Percentiles rank a stretch among this genome's conserved stretches.
phyloP scores from a whole-genome alignment of 202 grass and related monocot species.

The Schoenoplectus tabernaemontani region DNA sequence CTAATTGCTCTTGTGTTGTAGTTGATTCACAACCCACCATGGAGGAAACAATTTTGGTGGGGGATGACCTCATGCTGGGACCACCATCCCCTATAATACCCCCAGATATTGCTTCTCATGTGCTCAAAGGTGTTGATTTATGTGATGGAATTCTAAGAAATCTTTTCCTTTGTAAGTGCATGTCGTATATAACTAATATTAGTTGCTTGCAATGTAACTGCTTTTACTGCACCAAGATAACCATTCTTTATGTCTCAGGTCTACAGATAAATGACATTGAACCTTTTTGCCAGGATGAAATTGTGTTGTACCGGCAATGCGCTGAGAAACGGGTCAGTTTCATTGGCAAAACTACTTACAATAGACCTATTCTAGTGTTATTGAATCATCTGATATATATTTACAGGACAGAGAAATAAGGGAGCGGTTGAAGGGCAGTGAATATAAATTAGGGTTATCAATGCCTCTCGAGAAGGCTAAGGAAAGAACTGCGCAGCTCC shows the following conservation, averaged over 20 bases:
- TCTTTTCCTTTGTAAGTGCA: slow-evolving; percentile 87
- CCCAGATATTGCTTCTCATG: slow-evolving; percentile 83
- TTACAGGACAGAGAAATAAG: slow-evolving; percentile 84
- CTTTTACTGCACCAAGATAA: slow-evolving; percentile 6
- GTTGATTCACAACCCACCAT: slow-evolving; percentile 85
- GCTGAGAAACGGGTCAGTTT: slow-evolving; percentile 65
- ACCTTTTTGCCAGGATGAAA: slow-evolving; percentile 95
- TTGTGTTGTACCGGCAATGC: slow-evolving; percentile 78
- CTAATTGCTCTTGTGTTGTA: slow-evolving; percentile 25
- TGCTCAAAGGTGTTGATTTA: slow-evolving; percentile 83
- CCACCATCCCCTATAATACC: slow-evolving; percentile 74
- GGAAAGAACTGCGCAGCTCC: slow-evolving; percentile 66
- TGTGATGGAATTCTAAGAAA: slow-evolving; percentile 85
- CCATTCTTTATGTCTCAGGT: slow-evolving; percentile 31
- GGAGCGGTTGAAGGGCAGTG: slow-evolving; percentile 59
- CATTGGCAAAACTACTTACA: slow-evolving; percentile 11
- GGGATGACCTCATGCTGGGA: slow-evolving; percentile 84
- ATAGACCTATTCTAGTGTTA: slow-evolving; percentile 6
- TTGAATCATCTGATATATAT: slow-evolving; percentile 16
- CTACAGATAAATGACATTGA: slow-evolving; percentile 94
- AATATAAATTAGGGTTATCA: slow-evolving; percentile 66
- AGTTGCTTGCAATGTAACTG: neutral
- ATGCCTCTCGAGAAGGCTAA: slow-evolving; percentile 74
- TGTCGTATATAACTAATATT: neutral
- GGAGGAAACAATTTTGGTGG: slow-evolving; percentile 86